These are phyloP conservation scores for Pugionium cornutum DNA, from an alignment of 345 rosid species.

Conservation along the genomic window DNA sequence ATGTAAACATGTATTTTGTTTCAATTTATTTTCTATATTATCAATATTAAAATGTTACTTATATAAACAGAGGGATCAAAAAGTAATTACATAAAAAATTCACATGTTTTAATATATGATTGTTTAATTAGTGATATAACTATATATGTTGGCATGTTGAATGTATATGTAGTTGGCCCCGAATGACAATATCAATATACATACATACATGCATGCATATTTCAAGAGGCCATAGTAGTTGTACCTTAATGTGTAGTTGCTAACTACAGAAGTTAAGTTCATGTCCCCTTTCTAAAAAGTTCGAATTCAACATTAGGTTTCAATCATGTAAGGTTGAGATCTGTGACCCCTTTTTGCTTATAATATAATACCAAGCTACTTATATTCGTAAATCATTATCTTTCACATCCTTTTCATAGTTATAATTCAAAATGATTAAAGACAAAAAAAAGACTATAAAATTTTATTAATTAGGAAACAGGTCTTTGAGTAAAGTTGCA, in stretches of 20 bases:
- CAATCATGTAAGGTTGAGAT: conserved; percentile 42
- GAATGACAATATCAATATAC: background rate
- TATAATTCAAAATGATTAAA: conserved; percentile 13
- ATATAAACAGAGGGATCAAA: too few relatives aligned
- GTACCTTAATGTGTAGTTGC: conserved; percentile 35
- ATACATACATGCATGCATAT: background rate
- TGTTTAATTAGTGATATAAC: too few relatives aligned
- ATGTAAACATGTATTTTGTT: too few relatives aligned
- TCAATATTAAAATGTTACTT: too few relatives aligned
- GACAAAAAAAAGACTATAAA: background rate
- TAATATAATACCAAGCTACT: conserved; percentile 1
- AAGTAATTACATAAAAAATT: too few relatives aligned
- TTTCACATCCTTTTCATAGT: conserved; percentile 29
- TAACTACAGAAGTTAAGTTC: conserved; percentile 37
- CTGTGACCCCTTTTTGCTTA: conserved; percentile 29
- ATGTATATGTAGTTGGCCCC: background rate
- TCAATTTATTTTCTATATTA: too few relatives aligned
- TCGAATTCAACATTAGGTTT: conserved; percentile 41
- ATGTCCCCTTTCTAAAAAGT: conserved; percentile 36
- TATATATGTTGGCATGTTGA: background rate
- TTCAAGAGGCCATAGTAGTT: conserved; percentile 22
- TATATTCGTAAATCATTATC: conserved; percentile 31
- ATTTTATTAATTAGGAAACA: conserved; percentile 1
- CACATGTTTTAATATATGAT: too few relatives aligned
- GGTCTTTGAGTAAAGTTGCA: conserved; percentile 42